A percentile compares a stretch with the other conserved stretches of the same genome.
Evolutionary conservation across 176 grass and related monocot species (phyloP).

Genomic region (Canna indica): DNA sequence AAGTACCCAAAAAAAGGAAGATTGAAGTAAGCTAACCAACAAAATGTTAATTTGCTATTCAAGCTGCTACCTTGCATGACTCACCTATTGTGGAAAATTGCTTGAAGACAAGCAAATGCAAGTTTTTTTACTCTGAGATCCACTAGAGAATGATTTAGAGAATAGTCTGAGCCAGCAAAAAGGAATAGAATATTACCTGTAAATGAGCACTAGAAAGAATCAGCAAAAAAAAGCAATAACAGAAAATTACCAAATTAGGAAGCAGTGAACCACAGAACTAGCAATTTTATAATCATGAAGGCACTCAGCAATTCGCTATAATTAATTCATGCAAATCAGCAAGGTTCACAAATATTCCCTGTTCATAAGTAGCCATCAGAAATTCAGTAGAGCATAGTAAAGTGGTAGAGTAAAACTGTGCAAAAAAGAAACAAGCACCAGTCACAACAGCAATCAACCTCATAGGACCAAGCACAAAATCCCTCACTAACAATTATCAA

Average conservation of each 20-base stretch:
- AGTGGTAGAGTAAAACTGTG: neutral
- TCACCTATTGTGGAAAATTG: slow-evolving; percentile 66
- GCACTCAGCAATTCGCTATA: too few relatives aligned
- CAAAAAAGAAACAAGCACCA: neutral
- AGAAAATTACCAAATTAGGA: slow-evolving; percentile 3
- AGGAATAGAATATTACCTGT: slow-evolving; percentile 67
- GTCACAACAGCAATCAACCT: neutral
- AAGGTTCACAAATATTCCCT: neutral
- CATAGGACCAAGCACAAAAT: neutral
- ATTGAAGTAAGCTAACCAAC: neutral
- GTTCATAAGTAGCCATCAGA: neutral
- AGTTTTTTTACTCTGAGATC: slow-evolving; percentile 75
- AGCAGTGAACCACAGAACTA: too few relatives aligned
- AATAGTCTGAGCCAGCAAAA: slow-evolving; percentile 48
- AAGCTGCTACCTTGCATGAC: too few relatives aligned
- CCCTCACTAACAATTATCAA: neutral
- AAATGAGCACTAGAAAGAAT: slow-evolving; percentile 6
- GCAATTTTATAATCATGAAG: too few relatives aligned
- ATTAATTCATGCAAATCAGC: neutral
- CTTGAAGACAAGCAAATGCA: slow-evolving; percentile 56
- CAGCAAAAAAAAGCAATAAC: slow-evolving; percentile 13
- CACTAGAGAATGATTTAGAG: slow-evolving; percentile 37
- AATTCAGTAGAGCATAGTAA: neutral
- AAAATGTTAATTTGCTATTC: neutral
- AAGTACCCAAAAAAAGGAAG: neutral